A percentile compares a stretch with the other conserved stretches of the same genome.
Conservation (phyloP, 2,329 filamentous ascomycete genomes). For the Cladosporium cucumerinum region DNA sequence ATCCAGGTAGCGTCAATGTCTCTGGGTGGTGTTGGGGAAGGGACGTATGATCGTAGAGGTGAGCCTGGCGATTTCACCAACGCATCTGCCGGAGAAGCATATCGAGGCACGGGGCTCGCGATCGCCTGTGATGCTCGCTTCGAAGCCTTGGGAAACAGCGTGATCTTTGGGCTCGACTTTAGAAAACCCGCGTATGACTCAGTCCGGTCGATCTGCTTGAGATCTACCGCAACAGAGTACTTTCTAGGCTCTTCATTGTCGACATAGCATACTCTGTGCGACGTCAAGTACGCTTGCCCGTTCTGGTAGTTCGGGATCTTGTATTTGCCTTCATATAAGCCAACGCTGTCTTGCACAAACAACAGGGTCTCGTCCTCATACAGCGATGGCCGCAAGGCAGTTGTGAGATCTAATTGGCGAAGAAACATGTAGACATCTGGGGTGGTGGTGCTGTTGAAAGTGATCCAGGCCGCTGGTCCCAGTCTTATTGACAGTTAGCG, state of each 20-base stretch:
- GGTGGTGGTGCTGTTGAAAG: background rate
- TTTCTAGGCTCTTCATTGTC: conserved; percentile 82
- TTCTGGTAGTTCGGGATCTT: conserved; percentile 93
- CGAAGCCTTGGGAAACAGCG: conserved; percentile 74
- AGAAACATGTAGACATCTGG: conserved; percentile 72
- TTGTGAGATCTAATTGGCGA: conserved; percentile 92
- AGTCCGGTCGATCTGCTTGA: conserved; percentile 85
- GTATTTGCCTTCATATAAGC: conserved; percentile 95
- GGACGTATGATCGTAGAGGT: conserved; percentile 43
- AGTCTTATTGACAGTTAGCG: conserved; percentile 1
- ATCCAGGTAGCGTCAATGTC: conserved; percentile 76
- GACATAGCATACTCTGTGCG: conserved; percentile 92
- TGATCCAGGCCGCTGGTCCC: background rate
- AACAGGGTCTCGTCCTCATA: conserved; percentile 90
- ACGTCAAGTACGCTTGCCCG: conserved; percentile 93
- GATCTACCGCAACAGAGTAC: conserved; percentile 77
- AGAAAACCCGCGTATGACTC: conserved; percentile 93
- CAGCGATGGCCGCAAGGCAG: conserved; percentile 87
- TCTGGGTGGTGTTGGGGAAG: conserved; percentile 47
- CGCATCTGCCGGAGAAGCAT: conserved; percentile 41
- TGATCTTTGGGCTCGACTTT: conserved; percentile 93
- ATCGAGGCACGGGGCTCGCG: conserved; percentile 49
- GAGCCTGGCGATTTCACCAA: conserved; percentile 47
- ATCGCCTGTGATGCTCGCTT: conserved; percentile 53
- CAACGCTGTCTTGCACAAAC: conserved; percentile 96